phyloP scores from a whole-genome alignment of 495 filamentous ascomycete genomes.

The Sphaerosporella brunnea region DNA sequence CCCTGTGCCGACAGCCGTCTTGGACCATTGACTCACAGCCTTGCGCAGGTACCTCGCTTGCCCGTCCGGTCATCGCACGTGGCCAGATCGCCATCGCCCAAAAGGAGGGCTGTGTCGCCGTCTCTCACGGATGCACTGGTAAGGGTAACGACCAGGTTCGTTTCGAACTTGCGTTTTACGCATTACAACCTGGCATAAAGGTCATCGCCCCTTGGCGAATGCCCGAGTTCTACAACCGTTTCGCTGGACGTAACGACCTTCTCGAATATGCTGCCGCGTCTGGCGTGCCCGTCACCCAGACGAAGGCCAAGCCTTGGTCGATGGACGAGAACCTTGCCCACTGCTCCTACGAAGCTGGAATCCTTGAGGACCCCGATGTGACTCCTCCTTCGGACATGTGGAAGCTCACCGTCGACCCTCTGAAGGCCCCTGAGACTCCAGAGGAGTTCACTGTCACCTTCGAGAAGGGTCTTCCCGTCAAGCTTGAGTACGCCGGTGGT shows the following conservation, averaged over 20 bases:
- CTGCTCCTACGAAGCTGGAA: constrained; percentile 78
- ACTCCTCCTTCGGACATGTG: constrained; percentile 66
- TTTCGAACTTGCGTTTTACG: constrained; percentile 61
- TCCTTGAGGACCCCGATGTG: constrained; percentile 48
- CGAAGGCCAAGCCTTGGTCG: constrained; percentile 71
- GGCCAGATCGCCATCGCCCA: constrained; percentile 59
- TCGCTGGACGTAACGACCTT: constrained; percentile 70
- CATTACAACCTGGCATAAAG: constrained; percentile 58
- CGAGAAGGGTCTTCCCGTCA: constrained; percentile 66
- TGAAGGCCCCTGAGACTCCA: constrained; percentile 56
- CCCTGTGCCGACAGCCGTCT: neutral
- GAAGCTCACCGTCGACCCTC: constrained; percentile 62
- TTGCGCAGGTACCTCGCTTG: constrained; percentile 50
- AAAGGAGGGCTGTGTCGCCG: constrained; percentile 44
- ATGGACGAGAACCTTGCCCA: constrained; percentile 87
- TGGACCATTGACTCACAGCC: neutral
- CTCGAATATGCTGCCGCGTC: constrained; percentile 67
- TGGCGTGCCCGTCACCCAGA: constrained; percentile 70
- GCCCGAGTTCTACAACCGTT: constrained; percentile 64
- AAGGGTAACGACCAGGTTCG: constrained; percentile 81
- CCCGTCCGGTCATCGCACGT: constrained; percentile 76
- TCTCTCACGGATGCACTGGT: constrained; percentile 70
- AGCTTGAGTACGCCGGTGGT: constrained; percentile 43
- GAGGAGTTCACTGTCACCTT: constrained; percentile 63
- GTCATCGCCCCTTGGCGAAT: constrained; percentile 81